These are phyloP conservation scores for Rhynchospora breviuscula DNA, from an alignment of 176 grass and related monocot species.

Conservation along the genomic window DNA sequence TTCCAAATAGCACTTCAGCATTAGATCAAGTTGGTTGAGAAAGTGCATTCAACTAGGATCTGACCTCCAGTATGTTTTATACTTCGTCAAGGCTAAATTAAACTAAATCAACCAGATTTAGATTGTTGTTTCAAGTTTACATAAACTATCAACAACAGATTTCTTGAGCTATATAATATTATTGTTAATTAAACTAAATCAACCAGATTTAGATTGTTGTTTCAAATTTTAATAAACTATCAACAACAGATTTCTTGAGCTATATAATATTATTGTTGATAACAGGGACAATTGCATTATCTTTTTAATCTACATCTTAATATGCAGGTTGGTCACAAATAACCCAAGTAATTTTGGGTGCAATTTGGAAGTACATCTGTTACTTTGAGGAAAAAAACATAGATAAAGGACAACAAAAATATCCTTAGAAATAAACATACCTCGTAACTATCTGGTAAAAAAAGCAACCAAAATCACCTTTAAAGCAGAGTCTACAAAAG, in stretches of 20 bases:
- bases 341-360: no score
- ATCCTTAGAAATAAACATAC: conserved; percentile 39
- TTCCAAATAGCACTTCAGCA: background rate
- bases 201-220: no score
- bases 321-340: no score
- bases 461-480: conserved; percentile 1
- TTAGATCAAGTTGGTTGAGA: background rate
- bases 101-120: background rate
- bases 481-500: background rate
- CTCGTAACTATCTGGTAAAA: conserved; percentile 32
- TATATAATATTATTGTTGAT: background rate
- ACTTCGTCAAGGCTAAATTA: background rate
- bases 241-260: background rate
- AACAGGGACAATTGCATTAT: background rate
- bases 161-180: background rate
- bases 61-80: background rate
- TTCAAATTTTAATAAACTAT: background rate
- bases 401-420: background rate
- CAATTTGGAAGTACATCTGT: no score
- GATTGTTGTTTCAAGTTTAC: background rate
- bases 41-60: background rate
- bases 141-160: background rate
- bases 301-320: no score
- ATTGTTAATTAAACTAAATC: no score
- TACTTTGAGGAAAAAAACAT: no score